phyloP scores from a whole-genome alignment of 805 yeast species.

The Ogataea ganodermae region DNA sequence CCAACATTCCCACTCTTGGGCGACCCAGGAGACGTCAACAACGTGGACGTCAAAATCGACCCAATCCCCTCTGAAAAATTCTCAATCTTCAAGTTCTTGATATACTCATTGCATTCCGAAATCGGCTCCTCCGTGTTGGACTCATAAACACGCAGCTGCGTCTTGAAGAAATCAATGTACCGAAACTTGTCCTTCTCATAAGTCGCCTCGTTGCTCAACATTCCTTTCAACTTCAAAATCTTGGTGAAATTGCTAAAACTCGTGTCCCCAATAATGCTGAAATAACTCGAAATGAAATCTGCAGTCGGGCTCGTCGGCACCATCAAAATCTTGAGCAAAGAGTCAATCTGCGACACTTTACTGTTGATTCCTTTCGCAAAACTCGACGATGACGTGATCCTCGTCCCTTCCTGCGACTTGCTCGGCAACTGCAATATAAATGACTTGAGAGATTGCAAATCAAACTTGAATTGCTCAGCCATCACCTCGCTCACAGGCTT shows the following conservation, averaged over 20 bases:
- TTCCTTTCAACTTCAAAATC: conserved; percentile 62
- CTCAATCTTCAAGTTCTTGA: conserved; percentile 29
- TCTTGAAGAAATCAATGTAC: conserved; percentile 42
- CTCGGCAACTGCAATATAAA: conserved; percentile 51
- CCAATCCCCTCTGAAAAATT: conserved; percentile 13
- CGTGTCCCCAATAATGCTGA: conserved; percentile 65
- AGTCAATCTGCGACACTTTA: conserved; percentile 45
- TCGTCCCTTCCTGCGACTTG: conserved; percentile 40
- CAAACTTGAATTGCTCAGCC: conserved; percentile 82
- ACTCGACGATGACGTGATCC: conserved; percentile 28
- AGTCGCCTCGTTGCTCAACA: conserved; percentile 29
- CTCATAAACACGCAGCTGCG: conserved; percentile 39
- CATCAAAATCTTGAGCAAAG: conserved; percentile 66
- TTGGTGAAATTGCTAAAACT: conserved; percentile 64
- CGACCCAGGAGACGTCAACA: conserved; percentile 18
- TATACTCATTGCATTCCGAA: conserved; percentile 31
- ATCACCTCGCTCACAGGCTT: conserved; percentile 69
- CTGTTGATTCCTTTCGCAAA: conserved; percentile 30
- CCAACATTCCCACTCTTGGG: conserved; percentile 9
- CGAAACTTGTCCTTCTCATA: conserved; percentile 40
- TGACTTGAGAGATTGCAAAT: conserved; percentile 63
- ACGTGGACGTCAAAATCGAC: conserved; percentile 12
- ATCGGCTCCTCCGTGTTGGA: conserved; percentile 30
- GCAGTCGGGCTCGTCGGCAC: conserved; percentile 67
- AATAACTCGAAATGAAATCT: conserved; percentile 62